Evolutionary conservation across 23 red algal genomes (phyloP), one percentile per base, ranked within the genome.

Genomic region (Gracilaria caudata): DNA sequence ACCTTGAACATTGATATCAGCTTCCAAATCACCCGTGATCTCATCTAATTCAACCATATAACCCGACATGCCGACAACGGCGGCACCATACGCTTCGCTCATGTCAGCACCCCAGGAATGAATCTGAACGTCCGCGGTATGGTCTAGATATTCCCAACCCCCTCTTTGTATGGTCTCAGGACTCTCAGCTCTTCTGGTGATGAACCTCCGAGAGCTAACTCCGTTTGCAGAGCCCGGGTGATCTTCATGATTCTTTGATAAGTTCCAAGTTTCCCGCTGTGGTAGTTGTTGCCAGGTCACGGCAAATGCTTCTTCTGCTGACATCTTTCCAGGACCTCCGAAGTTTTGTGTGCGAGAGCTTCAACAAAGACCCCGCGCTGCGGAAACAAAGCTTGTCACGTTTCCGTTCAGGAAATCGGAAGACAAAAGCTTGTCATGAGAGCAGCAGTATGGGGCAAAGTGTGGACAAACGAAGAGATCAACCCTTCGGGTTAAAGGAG

Each of bases 121-220:
- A 43, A 98, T 87, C 80, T 94, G 86, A 28, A 98, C 96, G 70
- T 98, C 96, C 0, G 96, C 96, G 23, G 96, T 98, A 76, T 98
- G 96, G 81, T 94, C 92, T 21, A 98, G 64, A 55, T 98, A 98
- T 75, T 94, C 92, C 44, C 85, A 93, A 6, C 77, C 79, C 7
- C 89, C 89, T 1, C 39, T 11, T 8, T 92, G 79, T 11, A 16
- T 24, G 21, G 41, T 13, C 12, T 49, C 25, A 14, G 82, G 64
- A 23, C 26, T 17, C 13, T 24, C 45, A 5, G 64, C 29, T 14
- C 12, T 28, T 19, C 45, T 64, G 2, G 25, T 23, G 11, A 5
- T 38, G 65, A 71, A 71, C 8, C 14, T 43, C 20, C 41, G 33
- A 26, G 17, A 29, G 16, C 3, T 56, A 28, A 16, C 23, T n/a